phyloP scores from a whole-genome alignment of 495 filamentous ascomycete species.

The Viridothelium virens region DNA sequence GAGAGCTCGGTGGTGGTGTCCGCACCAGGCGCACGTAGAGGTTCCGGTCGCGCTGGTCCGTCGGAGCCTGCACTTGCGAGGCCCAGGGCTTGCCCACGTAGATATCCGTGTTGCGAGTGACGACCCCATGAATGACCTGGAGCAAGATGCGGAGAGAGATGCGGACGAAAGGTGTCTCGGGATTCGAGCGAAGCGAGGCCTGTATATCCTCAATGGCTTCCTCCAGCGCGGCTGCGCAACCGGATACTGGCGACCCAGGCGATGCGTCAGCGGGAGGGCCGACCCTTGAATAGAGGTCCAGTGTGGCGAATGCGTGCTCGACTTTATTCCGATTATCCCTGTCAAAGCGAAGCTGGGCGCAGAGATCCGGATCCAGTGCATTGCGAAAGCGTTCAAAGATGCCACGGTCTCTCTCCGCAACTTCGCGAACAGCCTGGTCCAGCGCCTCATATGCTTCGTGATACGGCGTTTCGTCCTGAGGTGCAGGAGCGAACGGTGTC shows the following conservation, averaged over 20 bases:
- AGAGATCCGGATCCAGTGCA: slow-evolving; percentile 3
- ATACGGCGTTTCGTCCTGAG: neutral
- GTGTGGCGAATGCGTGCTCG: neutral
- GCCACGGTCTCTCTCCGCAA: slow-evolving; percentile 3
- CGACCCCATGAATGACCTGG: slow-evolving; percentile 8
- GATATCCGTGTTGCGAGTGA: slow-evolving; percentile 12
- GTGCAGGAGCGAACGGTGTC: neutral
- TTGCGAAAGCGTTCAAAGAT: slow-evolving; percentile 2
- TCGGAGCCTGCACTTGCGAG: neutral
- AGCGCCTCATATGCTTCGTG: neutral
- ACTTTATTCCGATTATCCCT: slow-evolving; percentile 2
- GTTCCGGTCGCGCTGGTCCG: slow-evolving; percentile 6
- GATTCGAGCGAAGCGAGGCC: neutral
- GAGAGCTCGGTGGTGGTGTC: neutral
- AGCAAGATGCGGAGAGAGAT: neutral
- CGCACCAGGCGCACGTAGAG: slow-evolving; percentile 5
- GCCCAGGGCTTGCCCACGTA: slow-evolving; percentile 11
- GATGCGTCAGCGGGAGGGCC: slow-evolving; percentile 9
- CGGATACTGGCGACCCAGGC: neutral
- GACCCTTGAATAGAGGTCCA: neutral
- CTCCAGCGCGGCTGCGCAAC: neutral
- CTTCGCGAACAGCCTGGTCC: neutral
- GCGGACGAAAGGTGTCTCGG: neutral
- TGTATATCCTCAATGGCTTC: neutral
- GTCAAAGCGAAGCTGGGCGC: slow-evolving; percentile 10